Evolutionary conservation across 176 grass and related monocot species (phyloP).

Genomic region (Aegilops umbellulata): DNA sequence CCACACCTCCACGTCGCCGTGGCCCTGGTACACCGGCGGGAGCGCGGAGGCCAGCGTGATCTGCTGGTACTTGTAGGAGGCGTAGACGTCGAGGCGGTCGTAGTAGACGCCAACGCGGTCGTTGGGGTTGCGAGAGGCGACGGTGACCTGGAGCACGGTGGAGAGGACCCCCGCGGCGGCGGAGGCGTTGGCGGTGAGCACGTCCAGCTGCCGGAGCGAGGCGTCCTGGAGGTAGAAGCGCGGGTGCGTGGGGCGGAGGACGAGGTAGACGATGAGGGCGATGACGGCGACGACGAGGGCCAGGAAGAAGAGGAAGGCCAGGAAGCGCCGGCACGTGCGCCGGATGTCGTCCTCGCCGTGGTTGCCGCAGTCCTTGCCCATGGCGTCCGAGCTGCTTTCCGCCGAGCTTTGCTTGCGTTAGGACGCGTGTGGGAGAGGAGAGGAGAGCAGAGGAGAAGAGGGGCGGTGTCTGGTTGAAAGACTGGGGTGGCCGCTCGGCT

Average conservation of each 20-base stretch:
- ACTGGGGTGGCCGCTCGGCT: not conserved
- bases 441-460: not conserved
- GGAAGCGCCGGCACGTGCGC: not conserved
- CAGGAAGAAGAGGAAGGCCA: not conserved
- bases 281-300: constrained; percentile 43
- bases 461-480: not conserved
- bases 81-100: constrained; percentile 78
- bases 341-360: constrained; percentile 45
- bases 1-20: constrained; percentile 80
- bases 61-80: constrained; percentile 80
- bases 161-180: constrained; percentile 32
- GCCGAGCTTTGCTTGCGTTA: not conserved
- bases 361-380: constrained; percentile 66
- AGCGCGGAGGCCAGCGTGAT: constrained; percentile 40
- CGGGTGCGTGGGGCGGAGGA: constrained; percentile 75
- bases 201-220: constrained; percentile 35
- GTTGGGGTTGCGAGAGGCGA: constrained; percentile 86
- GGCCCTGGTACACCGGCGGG: constrained; percentile 63
- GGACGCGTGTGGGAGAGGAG: constrained; percentile 6
- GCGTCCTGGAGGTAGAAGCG: constrained; percentile 83
- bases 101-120: constrained; percentile 71
- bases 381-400: constrained; percentile 8
- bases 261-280: constrained; percentile 61
- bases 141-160: constrained; percentile 53
- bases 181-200: constrained; percentile 34